A percentile compares a stretch with the other conserved stretches of the same genome.
Conservation (phyloP, 2,329 filamentous ascomycete genomes). For the Ceratocystis variospora region DNA sequence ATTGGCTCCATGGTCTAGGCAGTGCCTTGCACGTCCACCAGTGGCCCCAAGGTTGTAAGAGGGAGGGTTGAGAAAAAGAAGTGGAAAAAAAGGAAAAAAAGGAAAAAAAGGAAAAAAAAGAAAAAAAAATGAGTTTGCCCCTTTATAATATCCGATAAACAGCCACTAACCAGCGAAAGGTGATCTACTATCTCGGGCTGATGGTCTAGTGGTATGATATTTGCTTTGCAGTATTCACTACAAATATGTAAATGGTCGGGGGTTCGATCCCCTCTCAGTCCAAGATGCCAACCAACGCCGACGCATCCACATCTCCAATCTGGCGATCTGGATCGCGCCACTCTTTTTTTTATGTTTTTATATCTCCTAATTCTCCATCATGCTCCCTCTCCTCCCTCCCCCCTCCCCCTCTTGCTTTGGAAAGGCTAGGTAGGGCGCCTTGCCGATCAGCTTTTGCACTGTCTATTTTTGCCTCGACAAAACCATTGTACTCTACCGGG, state of each 20-base stretch:
- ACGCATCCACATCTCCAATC: too few relatives aligned
- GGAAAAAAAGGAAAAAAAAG: background rate
- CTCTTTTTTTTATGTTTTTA: too few relatives aligned
- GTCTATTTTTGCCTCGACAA: too few relatives aligned
- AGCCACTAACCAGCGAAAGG: background rate
- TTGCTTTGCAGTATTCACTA: conserved; percentile 20
- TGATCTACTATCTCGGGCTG: conserved; percentile 13
- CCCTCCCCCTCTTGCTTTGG: background rate
- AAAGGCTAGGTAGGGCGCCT: too few relatives aligned
- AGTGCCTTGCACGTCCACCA: too few relatives aligned
- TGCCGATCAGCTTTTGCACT: too few relatives aligned
- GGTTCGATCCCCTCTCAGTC: conserved; percentile 20
- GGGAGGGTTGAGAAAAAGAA: too few relatives aligned
- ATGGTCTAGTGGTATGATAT: conserved; percentile 21
- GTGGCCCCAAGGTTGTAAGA: too few relatives aligned
- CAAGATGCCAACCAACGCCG: background rate
- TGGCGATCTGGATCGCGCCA: background rate
- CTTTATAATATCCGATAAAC: background rate
- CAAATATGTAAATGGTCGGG: conserved; percentile 20
- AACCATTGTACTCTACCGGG: too few relatives aligned
- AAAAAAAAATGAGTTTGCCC: background rate
- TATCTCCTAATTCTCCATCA: background rate
- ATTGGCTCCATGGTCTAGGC: too few relatives aligned
- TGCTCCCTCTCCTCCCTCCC: background rate
- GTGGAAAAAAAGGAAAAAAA: too few relatives aligned